Evolutionary conservation across 371 early-diverging fungal genomes (phyloP).

Genomic region (Mortierella polycephala): DNA sequence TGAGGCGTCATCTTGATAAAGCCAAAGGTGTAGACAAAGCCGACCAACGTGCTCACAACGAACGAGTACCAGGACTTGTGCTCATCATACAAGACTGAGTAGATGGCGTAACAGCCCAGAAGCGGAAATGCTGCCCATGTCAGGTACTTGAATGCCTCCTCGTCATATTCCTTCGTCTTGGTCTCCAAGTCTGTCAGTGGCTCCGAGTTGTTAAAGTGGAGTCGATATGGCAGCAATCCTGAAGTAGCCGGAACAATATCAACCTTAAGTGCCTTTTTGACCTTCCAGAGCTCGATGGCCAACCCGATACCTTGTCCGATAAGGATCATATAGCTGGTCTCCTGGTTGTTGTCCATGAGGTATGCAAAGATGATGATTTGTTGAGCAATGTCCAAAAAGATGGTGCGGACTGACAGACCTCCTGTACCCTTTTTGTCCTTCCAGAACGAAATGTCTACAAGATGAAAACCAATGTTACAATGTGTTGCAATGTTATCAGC

Average conservation of each 20-base stretch:
- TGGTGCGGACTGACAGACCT: conserved; percentile 88
- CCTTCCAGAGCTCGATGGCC: conserved; percentile 92
- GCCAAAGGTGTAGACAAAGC: conserved; percentile 87
- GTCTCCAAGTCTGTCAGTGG: conserved; percentile 71
- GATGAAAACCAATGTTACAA: background rate
- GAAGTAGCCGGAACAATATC: conserved; percentile 34
- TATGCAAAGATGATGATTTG: conserved; percentile 91
- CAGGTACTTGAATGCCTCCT: conserved; percentile 90
- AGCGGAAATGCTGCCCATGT: conserved; percentile 84
- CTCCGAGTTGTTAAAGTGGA: conserved; percentile 53
- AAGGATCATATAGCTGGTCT: conserved; percentile 90
- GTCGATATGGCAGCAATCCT: conserved; percentile 44
- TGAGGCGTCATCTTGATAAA: conserved; percentile 96
- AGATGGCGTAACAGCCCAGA: conserved; percentile 84
- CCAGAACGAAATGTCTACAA: conserved; percentile 91
- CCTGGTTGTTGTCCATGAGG: conserved; percentile 86
- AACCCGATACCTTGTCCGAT: conserved; percentile 83
- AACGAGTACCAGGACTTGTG: conserved; percentile 96
- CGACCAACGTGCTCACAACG: conserved; percentile 87
- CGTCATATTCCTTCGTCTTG: conserved; percentile 88
- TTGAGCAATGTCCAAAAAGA: conserved; percentile 85
- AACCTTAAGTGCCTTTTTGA: conserved; percentile 74
- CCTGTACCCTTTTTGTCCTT: conserved; percentile 80
- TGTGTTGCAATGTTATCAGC: background rate
- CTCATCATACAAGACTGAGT: conserved; percentile 84